phyloP scores from a whole-genome alignment of 768 basidiomycete genomes.

The Phlegmacium glaucopus region DNA sequence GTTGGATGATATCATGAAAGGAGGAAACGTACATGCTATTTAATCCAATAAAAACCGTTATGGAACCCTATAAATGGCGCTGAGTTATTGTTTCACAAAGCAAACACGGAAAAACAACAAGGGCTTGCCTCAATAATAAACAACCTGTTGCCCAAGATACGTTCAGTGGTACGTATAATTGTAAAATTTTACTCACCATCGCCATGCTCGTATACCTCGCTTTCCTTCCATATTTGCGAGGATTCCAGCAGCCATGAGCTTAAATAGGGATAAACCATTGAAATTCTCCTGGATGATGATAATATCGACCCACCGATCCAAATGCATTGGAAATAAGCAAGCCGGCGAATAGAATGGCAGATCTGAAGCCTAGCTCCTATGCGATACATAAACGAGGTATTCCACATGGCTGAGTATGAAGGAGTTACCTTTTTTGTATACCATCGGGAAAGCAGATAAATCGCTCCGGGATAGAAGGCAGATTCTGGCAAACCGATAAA shows the following conservation, averaged over 20 bases:
- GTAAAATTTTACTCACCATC: slow-evolving; percentile 42
- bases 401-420: neutral
- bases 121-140: slow-evolving; percentile 62
- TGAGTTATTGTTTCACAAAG: neutral
- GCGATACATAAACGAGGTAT: slow-evolving; percentile 1
- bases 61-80: slow-evolving; percentile 42
- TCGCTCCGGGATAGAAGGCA: slow-evolving; percentile 61
- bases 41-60: slow-evolving; percentile 60
- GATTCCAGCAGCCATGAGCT: slow-evolving; percentile 77
- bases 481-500: slow-evolving; percentile 66
- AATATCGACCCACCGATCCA: slow-evolving; percentile 45
- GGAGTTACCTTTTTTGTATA: slow-evolving; percentile 49
- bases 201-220: slow-evolving; percentile 65
- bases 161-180: neutral
- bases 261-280: neutral
- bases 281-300: neutral
- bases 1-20: neutral
- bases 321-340: slow-evolving; percentile 65
- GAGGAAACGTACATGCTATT: slow-evolving; percentile 41
- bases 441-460: slow-evolving; percentile 49
- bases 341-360: slow-evolving; percentile 57
- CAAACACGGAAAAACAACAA: neutral
- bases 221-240: slow-evolving; percentile 66
- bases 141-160: slow-evolving; percentile 37
- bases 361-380: slow-evolving; percentile 64